Conservation (phyloP, 257 asterid genomes). For the Paraleonurus japonicus region DNA sequence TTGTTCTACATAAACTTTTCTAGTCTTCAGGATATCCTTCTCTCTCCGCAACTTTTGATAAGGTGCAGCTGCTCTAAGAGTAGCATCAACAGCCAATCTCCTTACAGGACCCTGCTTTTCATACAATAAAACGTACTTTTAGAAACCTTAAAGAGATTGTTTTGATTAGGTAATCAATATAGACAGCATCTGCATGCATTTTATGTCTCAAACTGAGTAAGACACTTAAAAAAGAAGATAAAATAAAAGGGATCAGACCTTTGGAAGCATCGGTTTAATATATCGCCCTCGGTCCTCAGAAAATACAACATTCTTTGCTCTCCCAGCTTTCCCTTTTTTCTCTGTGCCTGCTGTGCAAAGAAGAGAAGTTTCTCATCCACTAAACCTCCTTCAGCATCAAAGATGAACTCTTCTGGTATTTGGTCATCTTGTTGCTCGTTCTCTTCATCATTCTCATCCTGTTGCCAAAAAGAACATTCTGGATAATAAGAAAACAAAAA, state of each 20-base stretch:
- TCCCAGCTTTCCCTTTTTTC: slow-evolving; percentile 92
- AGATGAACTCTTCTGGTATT: slow-evolving; percentile 93
- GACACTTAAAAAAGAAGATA: slow-evolving; percentile 3
- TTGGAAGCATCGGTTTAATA: slow-evolving; percentile 98
- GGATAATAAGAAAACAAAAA: slow-evolving; percentile 13
- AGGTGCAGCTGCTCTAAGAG: slow-evolving; percentile 99
- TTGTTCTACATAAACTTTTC: slow-evolving; percentile 89
- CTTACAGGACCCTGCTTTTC: slow-evolving; percentile 84
- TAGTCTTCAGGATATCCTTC: slow-evolving; percentile 62
- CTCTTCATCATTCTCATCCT: slow-evolving; percentile 71
- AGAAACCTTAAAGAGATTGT: not conserved
- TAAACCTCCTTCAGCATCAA: slow-evolving; percentile 94
- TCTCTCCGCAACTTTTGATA: slow-evolving; percentile 95
- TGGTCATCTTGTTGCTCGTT: slow-evolving; percentile 77
- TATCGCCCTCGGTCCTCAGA: slow-evolving; percentile 98
- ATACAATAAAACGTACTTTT: slow-evolving; percentile 12
- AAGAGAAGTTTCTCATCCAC: slow-evolving; percentile 98
- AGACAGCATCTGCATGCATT: slow-evolving; percentile 5
- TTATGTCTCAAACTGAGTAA: slow-evolving; percentile 7
- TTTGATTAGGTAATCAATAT: not conserved
- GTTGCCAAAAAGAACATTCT: slow-evolving; percentile 25
- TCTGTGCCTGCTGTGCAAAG: slow-evolving; percentile 98
- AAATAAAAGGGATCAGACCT: slow-evolving; percentile 49
- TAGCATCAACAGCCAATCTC: slow-evolving; percentile 99
- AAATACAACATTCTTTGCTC: slow-evolving; percentile 95